Evolutionary conservation across 192 early-diverging fungal species (phyloP).

Genomic region (Obelidium mucronatum): DNA sequence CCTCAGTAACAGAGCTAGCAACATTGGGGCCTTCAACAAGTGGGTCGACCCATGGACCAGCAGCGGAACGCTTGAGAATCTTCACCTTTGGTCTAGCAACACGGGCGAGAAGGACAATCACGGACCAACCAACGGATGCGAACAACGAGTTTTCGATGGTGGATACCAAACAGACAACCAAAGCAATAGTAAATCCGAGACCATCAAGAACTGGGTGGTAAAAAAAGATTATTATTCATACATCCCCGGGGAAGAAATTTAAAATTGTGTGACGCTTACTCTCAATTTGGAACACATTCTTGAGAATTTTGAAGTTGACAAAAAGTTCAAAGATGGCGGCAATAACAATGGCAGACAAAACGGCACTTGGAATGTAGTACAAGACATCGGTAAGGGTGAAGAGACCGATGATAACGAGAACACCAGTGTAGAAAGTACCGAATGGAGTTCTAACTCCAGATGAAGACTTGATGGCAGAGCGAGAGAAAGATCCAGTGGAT

Average conservation of each 20-base stretch:
- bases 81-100: constrained; percentile 72
- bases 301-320: too few species aligned
- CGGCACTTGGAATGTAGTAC: too few species aligned
- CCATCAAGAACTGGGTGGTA: constrained; percentile 74
- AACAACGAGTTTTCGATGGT: constrained; percentile 84
- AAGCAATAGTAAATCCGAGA: constrained; percentile 55
- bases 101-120: constrained; percentile 77
- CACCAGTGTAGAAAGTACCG: too few species aligned
- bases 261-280: constrained; percentile 71
- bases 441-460: too few species aligned
- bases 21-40: background rate
- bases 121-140: too few species aligned
- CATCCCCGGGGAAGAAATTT: constrained; percentile 66
- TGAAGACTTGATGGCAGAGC: too few species aligned
- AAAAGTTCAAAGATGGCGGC: constrained; percentile 82
- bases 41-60: constrained; percentile 44
- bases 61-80: constrained; percentile 40
- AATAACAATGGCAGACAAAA: constrained; percentile 86
- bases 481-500: too few species aligned
- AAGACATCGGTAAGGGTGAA: too few species aligned
- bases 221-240: constrained; percentile 61
- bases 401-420: too few species aligned
- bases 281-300: too few species aligned
- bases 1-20: background rate
- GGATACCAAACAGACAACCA: too few species aligned